Evolutionary conservation across 495 filamentous ascomycete genomes (phyloP).

Genomic region (Letharia columbiana): DNA sequence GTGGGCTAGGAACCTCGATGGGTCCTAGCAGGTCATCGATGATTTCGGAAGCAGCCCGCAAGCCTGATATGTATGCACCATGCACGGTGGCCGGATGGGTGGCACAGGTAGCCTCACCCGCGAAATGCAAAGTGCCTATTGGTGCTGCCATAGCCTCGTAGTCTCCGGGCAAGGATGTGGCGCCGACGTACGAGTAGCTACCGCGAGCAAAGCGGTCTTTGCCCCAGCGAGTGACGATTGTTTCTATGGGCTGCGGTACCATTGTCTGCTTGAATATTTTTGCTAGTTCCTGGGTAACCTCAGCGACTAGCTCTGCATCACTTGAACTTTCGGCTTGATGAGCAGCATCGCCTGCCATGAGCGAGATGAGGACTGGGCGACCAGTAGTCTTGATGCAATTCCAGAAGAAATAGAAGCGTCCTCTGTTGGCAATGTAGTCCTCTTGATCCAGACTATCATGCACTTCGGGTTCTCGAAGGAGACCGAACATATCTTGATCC

Average conservation of each 20-base stretch:
- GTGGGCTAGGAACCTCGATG: slow-evolving; percentile 63
- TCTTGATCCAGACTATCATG: slow-evolving; percentile 48
- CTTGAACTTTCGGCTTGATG: slow-evolving; percentile 68
- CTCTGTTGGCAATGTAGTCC: slow-evolving; percentile 56
- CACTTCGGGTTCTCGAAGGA: slow-evolving; percentile 62
- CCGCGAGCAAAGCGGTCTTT: slow-evolving; percentile 81
- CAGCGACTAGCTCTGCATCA: slow-evolving; percentile 64
- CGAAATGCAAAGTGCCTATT: slow-evolving; percentile 87
- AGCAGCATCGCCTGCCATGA: slow-evolving; percentile 97
- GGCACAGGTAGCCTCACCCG: slow-evolving; percentile 90
- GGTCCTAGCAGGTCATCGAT: slow-evolving; percentile 71
- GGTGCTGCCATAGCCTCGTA: slow-evolving; percentile 87
- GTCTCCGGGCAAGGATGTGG: slow-evolving; percentile 70
- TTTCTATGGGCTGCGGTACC: slow-evolving; percentile 72
- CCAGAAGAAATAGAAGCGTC: slow-evolving; percentile 95
- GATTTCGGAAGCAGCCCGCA: slow-evolving; percentile 80
- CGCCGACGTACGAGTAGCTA: slow-evolving; percentile 87
- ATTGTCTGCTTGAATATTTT: slow-evolving; percentile 53
- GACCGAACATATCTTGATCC: slow-evolving; percentile 87
- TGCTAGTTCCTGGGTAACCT: slow-evolving; percentile 66
- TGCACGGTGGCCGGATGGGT: slow-evolving; percentile 96
- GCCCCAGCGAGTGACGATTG: slow-evolving; percentile 90
- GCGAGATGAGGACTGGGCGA: slow-evolving; percentile 73
- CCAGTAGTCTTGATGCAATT: slow-evolving; percentile 86
- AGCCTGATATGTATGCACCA: slow-evolving; percentile 87